These are phyloP conservation scores for Rhynchosporium agropyri DNA, from an alignment of 2,329 filamentous ascomycete species.

Conservation along the genomic window DNA sequence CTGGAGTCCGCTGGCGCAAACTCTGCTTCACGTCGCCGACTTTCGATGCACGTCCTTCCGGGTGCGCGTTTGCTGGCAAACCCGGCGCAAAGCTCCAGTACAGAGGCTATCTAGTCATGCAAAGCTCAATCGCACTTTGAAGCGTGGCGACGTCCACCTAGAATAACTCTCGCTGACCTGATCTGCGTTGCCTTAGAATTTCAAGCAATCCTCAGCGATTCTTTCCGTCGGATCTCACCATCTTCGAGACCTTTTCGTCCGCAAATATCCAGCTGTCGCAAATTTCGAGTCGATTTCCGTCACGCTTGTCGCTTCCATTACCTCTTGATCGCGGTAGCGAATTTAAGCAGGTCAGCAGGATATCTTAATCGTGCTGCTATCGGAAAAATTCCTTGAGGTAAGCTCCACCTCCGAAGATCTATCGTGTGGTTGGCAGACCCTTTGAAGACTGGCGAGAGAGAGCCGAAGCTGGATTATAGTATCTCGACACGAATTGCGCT, in stretches of 20 bases:
- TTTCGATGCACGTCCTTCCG: slow-evolving; percentile 25
- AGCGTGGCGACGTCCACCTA: background rate
- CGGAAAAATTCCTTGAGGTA: slow-evolving; percentile 36
- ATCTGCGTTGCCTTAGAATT: slow-evolving; percentile 35
- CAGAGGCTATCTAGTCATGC: slow-evolving; percentile 23
- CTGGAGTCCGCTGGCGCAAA: slow-evolving; percentile 38
- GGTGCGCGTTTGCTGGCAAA: slow-evolving; percentile 38
- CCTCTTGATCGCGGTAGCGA: slow-evolving; percentile 33
- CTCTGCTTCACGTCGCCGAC: slow-evolving; percentile 29
- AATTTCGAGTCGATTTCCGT: slow-evolving; percentile 37
- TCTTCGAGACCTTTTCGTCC: slow-evolving; percentile 35
- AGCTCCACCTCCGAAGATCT: slow-evolving; percentile 27
- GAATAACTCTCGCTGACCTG: slow-evolving; percentile 35
- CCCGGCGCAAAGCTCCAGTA: slow-evolving; percentile 33
- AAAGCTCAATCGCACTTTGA: slow-evolving; percentile 20
- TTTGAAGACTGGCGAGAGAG: slow-evolving; percentile 3
- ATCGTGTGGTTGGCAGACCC: slow-evolving; percentile 33
- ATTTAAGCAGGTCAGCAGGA: slow-evolving; percentile 36
- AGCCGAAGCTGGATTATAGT: background rate
- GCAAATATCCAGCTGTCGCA: slow-evolving; percentile 40
- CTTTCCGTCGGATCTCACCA: slow-evolving; percentile 38
- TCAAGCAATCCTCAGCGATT: slow-evolving; percentile 38
- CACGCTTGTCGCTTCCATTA: slow-evolving; percentile 30
- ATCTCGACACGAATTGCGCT: background rate
- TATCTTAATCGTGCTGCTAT: slow-evolving; percentile 35